Conservation (phyloP, 352 stramenopile genomes). For the Phytophthora pluvialis region DNA sequence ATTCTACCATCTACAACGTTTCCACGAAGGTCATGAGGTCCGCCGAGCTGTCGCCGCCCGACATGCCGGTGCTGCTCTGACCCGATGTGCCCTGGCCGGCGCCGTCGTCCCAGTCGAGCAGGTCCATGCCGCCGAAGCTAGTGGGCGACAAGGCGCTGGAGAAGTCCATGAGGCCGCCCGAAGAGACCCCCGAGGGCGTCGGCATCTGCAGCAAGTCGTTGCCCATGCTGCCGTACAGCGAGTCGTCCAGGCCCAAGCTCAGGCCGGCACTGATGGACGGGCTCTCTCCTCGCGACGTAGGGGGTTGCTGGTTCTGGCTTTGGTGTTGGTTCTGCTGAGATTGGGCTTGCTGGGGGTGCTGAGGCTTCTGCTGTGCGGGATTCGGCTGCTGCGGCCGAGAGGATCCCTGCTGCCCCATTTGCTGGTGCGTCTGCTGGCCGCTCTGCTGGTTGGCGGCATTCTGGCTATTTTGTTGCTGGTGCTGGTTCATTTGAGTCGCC, state of each 20-base stretch:
- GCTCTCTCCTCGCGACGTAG: slow-evolving; percentile 47
- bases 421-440: slow-evolving; percentile 48
- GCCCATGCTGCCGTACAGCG: slow-evolving; percentile 60
- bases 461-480: slow-evolving; percentile 44
- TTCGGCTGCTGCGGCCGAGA: slow-evolving; percentile 39
- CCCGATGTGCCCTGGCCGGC: slow-evolving; percentile 25
- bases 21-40: slow-evolving; percentile 84
- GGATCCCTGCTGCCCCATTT: slow-evolving; percentile 40
- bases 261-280: slow-evolving; percentile 55
- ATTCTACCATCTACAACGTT: slow-evolving; percentile 42
- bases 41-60: slow-evolving; percentile 48
- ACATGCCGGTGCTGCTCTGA: slow-evolving; percentile 18
- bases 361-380: slow-evolving; percentile 36
- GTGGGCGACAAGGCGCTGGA: slow-evolving; percentile 71
- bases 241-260: slow-evolving; percentile 63
- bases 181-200: slow-evolving; percentile 40
- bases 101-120: slow-evolving; percentile 46
- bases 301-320: slow-evolving; percentile 25
- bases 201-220: slow-evolving; percentile 70
- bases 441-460: slow-evolving; percentile 46
- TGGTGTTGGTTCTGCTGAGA: slow-evolving; percentile 17
- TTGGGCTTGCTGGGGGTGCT: slow-evolving; percentile 34
- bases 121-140: slow-evolving; percentile 65
- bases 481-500: slow-evolving; percentile 28
- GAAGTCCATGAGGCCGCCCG: slow-evolving; percentile 68